phyloP scores from a whole-genome alignment of 768 basidiomycete species.

The Trametopsis cervina region DNA sequence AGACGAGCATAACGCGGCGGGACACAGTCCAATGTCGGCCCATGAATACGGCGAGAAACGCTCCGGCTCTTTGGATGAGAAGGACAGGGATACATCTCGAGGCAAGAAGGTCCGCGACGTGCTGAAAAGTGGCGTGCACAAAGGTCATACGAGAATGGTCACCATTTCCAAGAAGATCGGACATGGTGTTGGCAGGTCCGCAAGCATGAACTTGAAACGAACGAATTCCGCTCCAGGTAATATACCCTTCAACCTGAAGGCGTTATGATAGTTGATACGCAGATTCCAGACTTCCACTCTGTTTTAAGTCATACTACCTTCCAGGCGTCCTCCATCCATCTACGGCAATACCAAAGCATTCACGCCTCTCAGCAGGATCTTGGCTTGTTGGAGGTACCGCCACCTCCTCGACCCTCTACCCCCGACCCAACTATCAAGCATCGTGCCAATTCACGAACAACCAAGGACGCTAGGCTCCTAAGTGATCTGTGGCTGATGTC shows the following conservation, averaged over 20 bases:
- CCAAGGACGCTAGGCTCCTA: conserved; percentile 58
- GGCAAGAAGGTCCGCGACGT: conserved; percentile 74
- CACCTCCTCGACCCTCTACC: conserved; percentile 39
- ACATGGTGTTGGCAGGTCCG: conserved; percentile 53
- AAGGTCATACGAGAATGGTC: conserved; percentile 63
- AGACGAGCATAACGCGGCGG: conserved; percentile 3
- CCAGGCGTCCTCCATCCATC: conserved; percentile 82
- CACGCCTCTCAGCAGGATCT: conserved; percentile 27
- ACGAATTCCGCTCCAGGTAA: conserved; percentile 65
- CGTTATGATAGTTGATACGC: too few species aligned
- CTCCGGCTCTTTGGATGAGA: conserved; percentile 20
- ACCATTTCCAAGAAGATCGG: conserved; percentile 77
- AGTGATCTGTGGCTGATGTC: conserved; percentile 91
- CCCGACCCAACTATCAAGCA: conserved; percentile 13
- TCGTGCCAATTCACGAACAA: conserved; percentile 29
- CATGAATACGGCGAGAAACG: conserved; percentile 15
- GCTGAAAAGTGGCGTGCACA: conserved; percentile 67
- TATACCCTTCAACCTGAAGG: too few species aligned
- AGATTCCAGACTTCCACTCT: conserved; percentile 57
- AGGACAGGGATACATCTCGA: conserved; percentile 40
- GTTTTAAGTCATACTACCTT: conserved; percentile 54
- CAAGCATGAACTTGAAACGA: conserved; percentile 41
- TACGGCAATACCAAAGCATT: conserved; percentile 45
- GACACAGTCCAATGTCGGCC: conserved; percentile 2
- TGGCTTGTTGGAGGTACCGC: conserved; percentile 22